A percentile compares a stretch with the other conserved stretches of the same genome.
Conservation (phyloP, 345 rosid species). For the Eucalyptus camaldulensis region DNA sequence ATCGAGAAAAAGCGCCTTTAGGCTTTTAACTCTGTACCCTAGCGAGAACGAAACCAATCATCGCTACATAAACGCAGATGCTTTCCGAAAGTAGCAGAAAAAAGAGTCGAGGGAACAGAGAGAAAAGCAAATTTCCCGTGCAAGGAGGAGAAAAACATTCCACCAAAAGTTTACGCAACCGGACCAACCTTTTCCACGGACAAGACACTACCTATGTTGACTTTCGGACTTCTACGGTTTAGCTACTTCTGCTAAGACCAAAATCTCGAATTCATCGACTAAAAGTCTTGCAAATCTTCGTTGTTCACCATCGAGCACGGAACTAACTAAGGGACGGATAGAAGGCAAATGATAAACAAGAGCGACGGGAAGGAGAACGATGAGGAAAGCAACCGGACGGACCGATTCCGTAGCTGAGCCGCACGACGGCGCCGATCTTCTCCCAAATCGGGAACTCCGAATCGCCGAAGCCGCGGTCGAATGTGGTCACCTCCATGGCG, state of each 20-base stretch:
- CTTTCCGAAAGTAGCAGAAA: background rate
- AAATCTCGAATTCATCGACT: background rate
- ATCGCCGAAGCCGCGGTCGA: constrained; percentile 51
- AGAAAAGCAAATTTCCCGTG: background rate
- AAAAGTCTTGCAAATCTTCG: background rate
- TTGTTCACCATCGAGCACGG: background rate
- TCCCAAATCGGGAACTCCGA: constrained; percentile 85
- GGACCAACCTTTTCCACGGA: background rate
- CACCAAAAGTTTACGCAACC: background rate
- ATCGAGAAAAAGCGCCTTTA: background rate
- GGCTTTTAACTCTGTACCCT: background rate
- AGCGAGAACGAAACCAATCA: background rate
- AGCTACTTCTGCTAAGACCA: background rate
- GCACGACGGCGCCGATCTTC: constrained; percentile 73
- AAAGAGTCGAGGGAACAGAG: background rate
- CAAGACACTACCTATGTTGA: background rate
- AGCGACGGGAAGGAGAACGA: background rate
- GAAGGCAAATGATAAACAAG: background rate
- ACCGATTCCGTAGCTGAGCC: constrained; percentile 95
- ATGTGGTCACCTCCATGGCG: constrained; percentile 69
- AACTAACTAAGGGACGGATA: background rate
- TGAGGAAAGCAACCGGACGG: background rate
- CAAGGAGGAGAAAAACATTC: background rate
- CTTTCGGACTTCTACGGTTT: background rate
- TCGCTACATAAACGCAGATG: background rate